Percentiles rank a stretch among this genome's conserved stretches.
phyloP scores from a whole-genome alignment of 202 grass and related monocot genomes.

The Zoysia matrella region DNA sequence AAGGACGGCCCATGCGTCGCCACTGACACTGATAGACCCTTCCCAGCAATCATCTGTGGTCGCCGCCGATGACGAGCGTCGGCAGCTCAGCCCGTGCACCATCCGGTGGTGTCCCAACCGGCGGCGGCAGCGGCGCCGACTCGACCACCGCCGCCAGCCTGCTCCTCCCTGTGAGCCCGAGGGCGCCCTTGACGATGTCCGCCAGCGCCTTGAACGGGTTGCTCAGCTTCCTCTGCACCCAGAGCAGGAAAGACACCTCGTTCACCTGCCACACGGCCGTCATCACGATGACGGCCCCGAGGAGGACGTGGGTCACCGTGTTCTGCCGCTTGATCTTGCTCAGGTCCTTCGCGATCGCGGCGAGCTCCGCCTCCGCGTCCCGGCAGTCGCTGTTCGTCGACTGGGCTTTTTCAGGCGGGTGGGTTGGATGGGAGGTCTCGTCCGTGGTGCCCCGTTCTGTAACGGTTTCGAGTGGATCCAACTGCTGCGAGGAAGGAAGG shows the following conservation, averaged over 20 bases:
- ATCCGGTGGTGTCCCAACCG: conserved; percentile 5
- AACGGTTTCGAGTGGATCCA: conserved; percentile 36
- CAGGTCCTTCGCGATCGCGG: conserved; percentile 55
- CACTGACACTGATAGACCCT: too few relatives aligned
- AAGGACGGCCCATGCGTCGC: too few relatives aligned
- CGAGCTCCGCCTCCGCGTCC: conserved; percentile 21
- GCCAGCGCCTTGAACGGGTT: conserved; percentile 58
- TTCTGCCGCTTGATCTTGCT: conserved; percentile 69
- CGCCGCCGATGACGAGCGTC: conserved; percentile 25
- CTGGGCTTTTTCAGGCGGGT: not conserved
- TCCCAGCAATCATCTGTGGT: not conserved
- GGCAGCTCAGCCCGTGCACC: conserved; percentile 32
- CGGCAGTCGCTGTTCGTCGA: not conserved
- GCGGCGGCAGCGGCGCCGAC: conserved; percentile 36
- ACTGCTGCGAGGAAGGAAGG: conserved; percentile 18
- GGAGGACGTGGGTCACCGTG: conserved; percentile 63
- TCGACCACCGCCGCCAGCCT: conserved; percentile 29
- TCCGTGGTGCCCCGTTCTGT: not conserved
- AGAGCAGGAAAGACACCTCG: conserved; percentile 60
- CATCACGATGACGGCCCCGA: conserved; percentile 50
- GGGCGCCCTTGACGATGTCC: conserved; percentile 44
- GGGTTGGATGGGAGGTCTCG: not conserved
- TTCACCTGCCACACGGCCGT: conserved; percentile 58
- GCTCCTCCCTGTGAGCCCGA: conserved; percentile 32
- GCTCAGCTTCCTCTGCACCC: conserved; percentile 43